These are phyloP conservation scores for Claviceps sorghi DNA, from an alignment of 2,329 filamentous ascomycete genomes.

Conservation along the genomic window DNA sequence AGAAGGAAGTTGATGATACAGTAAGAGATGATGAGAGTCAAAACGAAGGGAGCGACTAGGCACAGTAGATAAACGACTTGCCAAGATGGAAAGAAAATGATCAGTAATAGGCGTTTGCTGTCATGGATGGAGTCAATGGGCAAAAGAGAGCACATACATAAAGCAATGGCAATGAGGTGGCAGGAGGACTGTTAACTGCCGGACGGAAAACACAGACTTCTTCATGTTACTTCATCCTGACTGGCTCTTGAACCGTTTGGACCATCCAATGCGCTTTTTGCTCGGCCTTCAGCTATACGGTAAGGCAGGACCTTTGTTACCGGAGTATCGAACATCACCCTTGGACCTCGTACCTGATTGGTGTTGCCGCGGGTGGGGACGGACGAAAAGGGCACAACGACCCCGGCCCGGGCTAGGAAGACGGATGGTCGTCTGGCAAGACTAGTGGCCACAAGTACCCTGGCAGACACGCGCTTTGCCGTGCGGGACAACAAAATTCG, in stretches of 20 bases:
- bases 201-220: not conserved
- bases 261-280: not conserved
- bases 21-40: not conserved
- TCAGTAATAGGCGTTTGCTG: not conserved
- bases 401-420: conserved; percentile 1
- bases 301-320: not conserved
- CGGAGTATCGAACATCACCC: not conserved
- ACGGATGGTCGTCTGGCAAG: conserved; percentile 1
- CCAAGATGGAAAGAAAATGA: not conserved
- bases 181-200: not conserved
- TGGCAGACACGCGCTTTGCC: not conserved
- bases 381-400: conserved; percentile 1
- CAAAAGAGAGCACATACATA: not conserved
- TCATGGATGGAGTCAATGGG: not conserved
- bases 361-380: conserved; percentile 1
- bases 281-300: not conserved
- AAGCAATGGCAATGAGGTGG: not conserved
- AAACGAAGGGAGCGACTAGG: not conserved
- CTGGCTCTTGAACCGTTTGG: not conserved
- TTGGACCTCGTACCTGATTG: not conserved
- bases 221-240: not conserved
- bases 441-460: not conserved
- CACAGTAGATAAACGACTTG: not conserved
- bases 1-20: not conserved
- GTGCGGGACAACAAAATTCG: not conserved